These are phyloP conservation scores for Ajuga reptans DNA, from an alignment of 305 asterid species.

Conservation along the genomic window DNA sequence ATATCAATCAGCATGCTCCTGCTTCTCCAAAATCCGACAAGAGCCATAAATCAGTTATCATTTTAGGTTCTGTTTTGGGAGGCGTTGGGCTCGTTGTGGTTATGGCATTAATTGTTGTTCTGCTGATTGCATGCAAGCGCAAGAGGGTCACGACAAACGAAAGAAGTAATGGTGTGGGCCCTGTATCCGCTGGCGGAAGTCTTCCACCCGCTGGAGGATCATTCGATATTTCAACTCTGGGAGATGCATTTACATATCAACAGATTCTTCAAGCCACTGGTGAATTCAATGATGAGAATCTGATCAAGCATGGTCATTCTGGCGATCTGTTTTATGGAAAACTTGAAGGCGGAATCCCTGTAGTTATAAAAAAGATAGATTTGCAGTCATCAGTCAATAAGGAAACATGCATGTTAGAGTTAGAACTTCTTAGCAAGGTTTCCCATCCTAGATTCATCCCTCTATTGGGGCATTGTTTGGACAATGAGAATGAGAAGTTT, in stretches of 20 bases:
- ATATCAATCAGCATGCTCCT: constrained; percentile 32
- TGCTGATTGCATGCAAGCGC: constrained; percentile 46
- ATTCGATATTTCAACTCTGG: constrained; percentile 41
- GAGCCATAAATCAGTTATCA: constrained; percentile 36
- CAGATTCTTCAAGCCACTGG: constrained; percentile 62
- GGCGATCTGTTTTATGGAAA: constrained; percentile 71
- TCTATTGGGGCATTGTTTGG: constrained; percentile 76
- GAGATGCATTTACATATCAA: constrained; percentile 62
- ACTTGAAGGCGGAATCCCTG: constrained; percentile 64
- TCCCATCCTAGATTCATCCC: constrained; percentile 77
- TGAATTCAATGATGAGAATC: constrained; percentile 50
- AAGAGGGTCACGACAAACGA: constrained; percentile 40
- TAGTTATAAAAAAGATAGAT: constrained; percentile 59
- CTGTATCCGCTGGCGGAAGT: constrained; percentile 49
- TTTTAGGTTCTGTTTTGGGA: constrained; percentile 66
- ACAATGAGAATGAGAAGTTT: constrained; percentile 62
- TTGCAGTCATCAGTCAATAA: constrained; percentile 39
- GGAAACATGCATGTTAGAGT: constrained; percentile 50
- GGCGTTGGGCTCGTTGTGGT: constrained; percentile 47
- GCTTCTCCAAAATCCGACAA: constrained; percentile 29
- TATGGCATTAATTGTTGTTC: constrained; percentile 24
- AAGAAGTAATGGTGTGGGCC: constrained; percentile 50
- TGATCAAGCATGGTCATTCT: constrained; percentile 70
- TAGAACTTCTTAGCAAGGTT: constrained; percentile 60
- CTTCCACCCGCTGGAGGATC: constrained; percentile 39